These are phyloP conservation scores for Aspergillus amoenus DNA, from an alignment of 2,329 filamentous ascomycete species.

Conservation along the genomic window DNA sequence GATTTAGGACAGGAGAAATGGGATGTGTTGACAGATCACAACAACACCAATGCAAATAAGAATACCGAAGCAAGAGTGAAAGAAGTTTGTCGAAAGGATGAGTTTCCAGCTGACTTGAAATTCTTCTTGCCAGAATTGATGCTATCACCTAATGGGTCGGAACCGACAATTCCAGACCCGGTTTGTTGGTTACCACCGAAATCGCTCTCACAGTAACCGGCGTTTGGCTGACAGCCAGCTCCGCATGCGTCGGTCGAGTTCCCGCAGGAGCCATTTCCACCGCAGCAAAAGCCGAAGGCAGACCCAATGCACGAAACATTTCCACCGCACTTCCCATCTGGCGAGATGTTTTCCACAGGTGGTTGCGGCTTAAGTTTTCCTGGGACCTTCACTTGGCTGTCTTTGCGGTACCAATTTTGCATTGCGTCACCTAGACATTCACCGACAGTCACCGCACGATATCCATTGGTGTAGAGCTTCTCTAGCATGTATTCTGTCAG, in stretches of 20 bases:
- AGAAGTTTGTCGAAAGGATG: background rate
- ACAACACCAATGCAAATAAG: constrained; percentile 7
- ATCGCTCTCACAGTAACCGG: constrained; percentile 28
- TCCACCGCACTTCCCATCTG: constrained; percentile 35
- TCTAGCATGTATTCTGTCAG: constrained; percentile 43
- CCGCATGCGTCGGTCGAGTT: constrained; percentile 33
- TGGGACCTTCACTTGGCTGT: constrained; percentile 21
- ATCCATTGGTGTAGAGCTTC: constrained; percentile 29
- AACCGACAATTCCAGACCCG: constrained; percentile 2
- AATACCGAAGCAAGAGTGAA: constrained; percentile 9
- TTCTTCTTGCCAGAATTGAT: constrained; percentile 8
- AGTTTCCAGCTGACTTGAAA: constrained; percentile 14
- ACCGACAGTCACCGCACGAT: constrained; percentile 43
- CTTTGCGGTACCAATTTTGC: constrained; percentile 44
- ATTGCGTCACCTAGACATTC: constrained; percentile 43
- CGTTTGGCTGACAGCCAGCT: constrained; percentile 29
- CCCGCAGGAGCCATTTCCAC: constrained; percentile 29
- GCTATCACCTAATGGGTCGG: constrained; percentile 5
- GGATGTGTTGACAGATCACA: background rate
- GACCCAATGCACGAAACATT: constrained; percentile 37
- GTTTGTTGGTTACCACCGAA: constrained; percentile 3
- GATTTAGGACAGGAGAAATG: background rate
- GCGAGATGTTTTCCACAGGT: constrained; percentile 22
- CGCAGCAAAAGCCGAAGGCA: constrained; percentile 35
- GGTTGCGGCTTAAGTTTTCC: constrained; percentile 16